phyloP scores from a whole-genome alignment of 345 rosid species.

The Ceriops zippeliana region DNA sequence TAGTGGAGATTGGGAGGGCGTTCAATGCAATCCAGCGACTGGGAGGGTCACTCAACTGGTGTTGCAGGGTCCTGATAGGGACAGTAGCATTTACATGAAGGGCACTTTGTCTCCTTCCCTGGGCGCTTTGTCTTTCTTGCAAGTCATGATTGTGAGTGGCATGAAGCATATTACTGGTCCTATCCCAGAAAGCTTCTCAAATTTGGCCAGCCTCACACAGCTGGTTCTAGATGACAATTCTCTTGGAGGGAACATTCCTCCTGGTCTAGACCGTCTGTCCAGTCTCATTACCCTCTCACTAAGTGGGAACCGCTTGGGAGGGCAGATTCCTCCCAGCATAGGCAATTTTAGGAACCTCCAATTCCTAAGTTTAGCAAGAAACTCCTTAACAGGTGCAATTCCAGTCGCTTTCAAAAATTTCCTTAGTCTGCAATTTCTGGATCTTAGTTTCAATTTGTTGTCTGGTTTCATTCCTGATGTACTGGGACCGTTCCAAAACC shows the following conservation, averaged over 20 bases:
- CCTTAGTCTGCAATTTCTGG: constrained; percentile 56
- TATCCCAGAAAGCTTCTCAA: constrained; percentile 59
- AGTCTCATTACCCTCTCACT: constrained; percentile 53
- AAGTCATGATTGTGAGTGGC: constrained; percentile 55
- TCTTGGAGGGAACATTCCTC: constrained; percentile 66
- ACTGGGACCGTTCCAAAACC: constrained; percentile 42
- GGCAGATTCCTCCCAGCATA: constrained; percentile 60
- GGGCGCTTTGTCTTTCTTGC: constrained; percentile 54
- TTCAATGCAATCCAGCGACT: constrained; percentile 58
- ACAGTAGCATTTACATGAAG: constrained; percentile 55
- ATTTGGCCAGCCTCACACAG: constrained; percentile 43
- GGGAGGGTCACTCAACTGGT: constrained; percentile 64
- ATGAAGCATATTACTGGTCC: constrained; percentile 73
- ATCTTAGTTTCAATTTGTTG: constrained; percentile 65
- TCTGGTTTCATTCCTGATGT: constrained; percentile 66
- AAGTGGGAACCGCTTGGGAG: constrained; percentile 60
- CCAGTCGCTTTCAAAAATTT: constrained; percentile 50
- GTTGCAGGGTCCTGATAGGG: constrained; percentile 47
- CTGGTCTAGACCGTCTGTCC: constrained; percentile 47
- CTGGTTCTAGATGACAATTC: constrained; percentile 72
- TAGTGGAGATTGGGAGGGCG: constrained; percentile 88
- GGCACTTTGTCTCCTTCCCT: constrained; percentile 74
- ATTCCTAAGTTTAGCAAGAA: constrained; percentile 46
- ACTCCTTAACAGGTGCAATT: constrained; percentile 65
- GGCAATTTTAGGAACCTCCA: constrained; percentile 51